phyloP scores from a whole-genome alignment of 2,329 filamentous ascomycete genomes.

The Neonectria sp. region DNA sequence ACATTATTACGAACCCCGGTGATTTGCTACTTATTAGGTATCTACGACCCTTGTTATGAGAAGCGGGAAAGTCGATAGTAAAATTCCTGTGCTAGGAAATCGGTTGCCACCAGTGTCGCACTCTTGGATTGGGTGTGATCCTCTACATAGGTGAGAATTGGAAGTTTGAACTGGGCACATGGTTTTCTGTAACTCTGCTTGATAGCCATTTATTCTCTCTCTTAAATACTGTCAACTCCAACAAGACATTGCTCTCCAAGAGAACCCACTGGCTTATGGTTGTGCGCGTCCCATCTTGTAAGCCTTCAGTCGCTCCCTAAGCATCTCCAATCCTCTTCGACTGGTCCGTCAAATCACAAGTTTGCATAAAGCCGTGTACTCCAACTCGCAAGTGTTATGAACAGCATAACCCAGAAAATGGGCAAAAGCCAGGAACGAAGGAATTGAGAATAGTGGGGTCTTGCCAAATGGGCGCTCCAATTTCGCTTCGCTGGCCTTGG shows the following conservation, averaged over 20 bases:
- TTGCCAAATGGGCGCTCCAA: not conserved
- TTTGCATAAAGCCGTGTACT: not conserved
- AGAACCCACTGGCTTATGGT: not conserved
- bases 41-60: not conserved
- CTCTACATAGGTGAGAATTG: no score
- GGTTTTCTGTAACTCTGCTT: not conserved
- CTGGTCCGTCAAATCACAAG: not conserved
- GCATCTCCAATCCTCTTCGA: not conserved
- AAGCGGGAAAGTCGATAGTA: not conserved
- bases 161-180: not conserved
- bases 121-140: no score
- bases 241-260: not conserved
- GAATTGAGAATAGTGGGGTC: not conserved
- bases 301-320: not conserved
- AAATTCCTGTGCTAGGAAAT: not conserved
- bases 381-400: not conserved
- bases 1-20: not conserved
- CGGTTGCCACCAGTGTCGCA: no score
- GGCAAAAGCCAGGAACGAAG: not conserved
- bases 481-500: constrained; percentile 16
- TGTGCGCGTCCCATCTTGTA: not conserved
- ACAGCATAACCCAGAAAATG: not conserved
- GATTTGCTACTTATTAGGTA: not conserved
- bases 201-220: not conserved
- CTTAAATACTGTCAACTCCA: not conserved